Conservation (phyloP, 345 rosid species). For the Hypericum perforatum region DNA sequence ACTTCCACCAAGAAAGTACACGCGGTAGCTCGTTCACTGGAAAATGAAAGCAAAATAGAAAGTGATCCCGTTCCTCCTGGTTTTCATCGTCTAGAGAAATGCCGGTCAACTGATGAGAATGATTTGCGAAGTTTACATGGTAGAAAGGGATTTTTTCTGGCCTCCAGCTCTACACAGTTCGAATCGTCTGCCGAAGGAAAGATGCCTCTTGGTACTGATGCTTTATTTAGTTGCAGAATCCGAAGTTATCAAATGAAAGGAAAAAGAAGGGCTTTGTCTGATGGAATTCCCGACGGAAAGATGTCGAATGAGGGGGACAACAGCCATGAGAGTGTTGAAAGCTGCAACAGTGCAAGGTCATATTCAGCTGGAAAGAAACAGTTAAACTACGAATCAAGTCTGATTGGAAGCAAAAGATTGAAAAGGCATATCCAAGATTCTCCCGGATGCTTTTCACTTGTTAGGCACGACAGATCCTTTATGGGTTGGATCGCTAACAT, state of each 20-base stretch:
- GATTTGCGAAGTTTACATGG: constrained; percentile 21
- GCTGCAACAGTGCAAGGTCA: constrained; percentile 54
- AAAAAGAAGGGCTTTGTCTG: constrained; percentile 55
- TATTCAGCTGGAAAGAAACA: constrained; percentile 38
- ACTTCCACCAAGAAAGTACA: constrained; percentile 11
- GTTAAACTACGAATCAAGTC: constrained; percentile 39
- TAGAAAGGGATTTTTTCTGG: constrained; percentile 17
- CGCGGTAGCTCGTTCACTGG: constrained; percentile 17
- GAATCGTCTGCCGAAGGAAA: constrained; percentile 22
- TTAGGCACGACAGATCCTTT: constrained; percentile 70
- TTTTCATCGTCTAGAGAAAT: constrained; percentile 20
- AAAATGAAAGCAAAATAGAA: constrained; percentile 19
- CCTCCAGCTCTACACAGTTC: constrained; percentile 17
- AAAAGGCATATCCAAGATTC: constrained; percentile 36
- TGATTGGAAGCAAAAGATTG: constrained; percentile 52
- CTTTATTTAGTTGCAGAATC: constrained; percentile 27
- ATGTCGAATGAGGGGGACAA: constrained; percentile 34
- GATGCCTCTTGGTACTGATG: constrained; percentile 12
- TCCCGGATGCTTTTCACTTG: constrained; percentile 40
- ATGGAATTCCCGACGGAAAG: constrained; percentile 36
- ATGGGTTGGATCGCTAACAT: constrained; percentile 87
- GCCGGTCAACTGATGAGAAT: constrained; percentile 61
- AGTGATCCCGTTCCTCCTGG: constrained; percentile 6
- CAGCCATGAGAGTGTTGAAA: constrained; percentile 85
- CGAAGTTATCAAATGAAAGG: constrained; percentile 30